Evolutionary conservation across 2,329 filamentous ascomycete species (phyloP), one percentile per base, ranked within the genome.

Genomic region (Furcasterigmium furcatum): DNA sequence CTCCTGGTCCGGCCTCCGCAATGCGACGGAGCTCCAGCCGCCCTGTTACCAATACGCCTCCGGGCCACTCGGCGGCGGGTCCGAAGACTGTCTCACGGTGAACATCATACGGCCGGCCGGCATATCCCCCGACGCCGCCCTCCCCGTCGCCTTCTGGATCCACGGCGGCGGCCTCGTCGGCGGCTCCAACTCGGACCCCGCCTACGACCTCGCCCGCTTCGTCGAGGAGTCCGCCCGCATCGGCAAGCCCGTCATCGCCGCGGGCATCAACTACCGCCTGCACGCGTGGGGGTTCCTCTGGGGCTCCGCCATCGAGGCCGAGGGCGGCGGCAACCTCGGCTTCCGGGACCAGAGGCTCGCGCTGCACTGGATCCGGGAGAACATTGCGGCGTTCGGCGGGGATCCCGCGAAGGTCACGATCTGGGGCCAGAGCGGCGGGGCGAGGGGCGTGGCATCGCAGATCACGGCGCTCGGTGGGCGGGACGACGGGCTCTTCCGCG

Each of bases 401-500:
- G 57, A 58, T 9, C 41, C 49, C 12, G 36, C 46, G 14, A 45
- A 41, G 39, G 45, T 52, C n/a, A 59, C 55, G 16, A 48, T 55
- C 3, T 57, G 44, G 47, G 47, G 34, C 22, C 12, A 41, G 32
- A 39, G 29, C 38, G 38, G 14, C 10, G 38, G 38, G 2, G 38
- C 24, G 9, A 9, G 14, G 9, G 21, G 6, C n/a, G 22, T 40
- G 1, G 38, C 22, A 14, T 16, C 22, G 34, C 77, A 80, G 41
- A 63, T 77, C 3, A 59, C 74, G 13, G 73, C 75, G 2, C 79
- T 78, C 49, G 70, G 69, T 9, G 77, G 77, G 2, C 58, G 72
- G 34, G 65, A 81, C 49, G 73, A 81, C 41, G 61, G 63, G 4
- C 64, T 83, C 0, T 84, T 83, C 57, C 66, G 73, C 4, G 70